A percentile compares a stretch with the other conserved stretches of the same genome.
Evolutionary conservation across 2,329 filamentous ascomycete species (phyloP).

Genomic region (Colletotrichum paranaense): DNA sequence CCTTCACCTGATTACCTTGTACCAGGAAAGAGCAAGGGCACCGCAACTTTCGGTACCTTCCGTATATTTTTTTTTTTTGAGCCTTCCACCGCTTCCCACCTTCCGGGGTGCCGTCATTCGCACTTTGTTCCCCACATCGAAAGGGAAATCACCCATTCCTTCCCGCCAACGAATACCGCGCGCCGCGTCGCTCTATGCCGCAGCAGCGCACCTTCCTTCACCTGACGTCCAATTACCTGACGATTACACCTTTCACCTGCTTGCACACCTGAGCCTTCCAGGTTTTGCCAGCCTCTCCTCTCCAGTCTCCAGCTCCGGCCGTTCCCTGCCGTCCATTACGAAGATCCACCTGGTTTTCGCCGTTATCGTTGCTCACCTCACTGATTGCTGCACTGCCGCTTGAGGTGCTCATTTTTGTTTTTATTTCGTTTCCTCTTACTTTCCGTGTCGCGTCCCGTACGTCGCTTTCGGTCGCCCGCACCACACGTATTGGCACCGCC

Average conservation of each 20-base stretch:
- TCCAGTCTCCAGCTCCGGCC: neutral
- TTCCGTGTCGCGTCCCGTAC: conserved; percentile 10
- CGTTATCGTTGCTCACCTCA: no score
- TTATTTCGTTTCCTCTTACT: neutral
- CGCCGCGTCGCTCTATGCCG: conserved; percentile 6
- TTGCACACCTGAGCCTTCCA: neutral
- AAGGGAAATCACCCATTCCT: neutral
- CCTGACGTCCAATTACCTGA: neutral
- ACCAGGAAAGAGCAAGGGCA: neutral
- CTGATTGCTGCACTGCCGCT: conserved; percentile 16
- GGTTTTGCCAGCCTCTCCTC: neutral
- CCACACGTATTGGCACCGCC: neutral
- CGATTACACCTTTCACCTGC: conserved; percentile 1
- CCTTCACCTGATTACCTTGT: neutral
- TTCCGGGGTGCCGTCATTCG: neutral
- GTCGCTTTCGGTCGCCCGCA: conserved; percentile 21
- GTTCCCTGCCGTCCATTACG: neutral
- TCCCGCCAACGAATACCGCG: conserved; percentile 10
- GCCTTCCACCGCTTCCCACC: neutral
- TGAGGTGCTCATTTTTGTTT: neutral
- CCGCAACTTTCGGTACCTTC: neutral
- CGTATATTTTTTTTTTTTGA: neutral
- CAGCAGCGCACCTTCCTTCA: neutral
- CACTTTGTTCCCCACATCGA: neutral
- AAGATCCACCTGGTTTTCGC: neutral